Evolutionary conservation across 345 rosid genomes (phyloP).

Genomic region (Cochlearia excelsa): DNA sequence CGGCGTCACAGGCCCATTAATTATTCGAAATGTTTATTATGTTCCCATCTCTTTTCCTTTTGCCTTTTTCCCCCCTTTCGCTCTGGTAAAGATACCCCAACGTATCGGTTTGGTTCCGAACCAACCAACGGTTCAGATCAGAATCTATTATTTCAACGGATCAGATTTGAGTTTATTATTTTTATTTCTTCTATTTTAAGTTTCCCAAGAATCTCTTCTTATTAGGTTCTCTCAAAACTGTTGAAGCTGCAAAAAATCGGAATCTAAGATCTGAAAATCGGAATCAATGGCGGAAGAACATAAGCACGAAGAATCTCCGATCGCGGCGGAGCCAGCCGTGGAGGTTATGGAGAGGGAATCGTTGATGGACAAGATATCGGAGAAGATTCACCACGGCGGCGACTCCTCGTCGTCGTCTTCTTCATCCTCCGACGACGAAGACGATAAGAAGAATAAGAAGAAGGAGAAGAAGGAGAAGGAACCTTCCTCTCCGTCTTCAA

Average conservation of each 20-base stretch:
- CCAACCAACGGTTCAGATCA: constrained; percentile 31
- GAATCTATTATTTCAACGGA: not conserved
- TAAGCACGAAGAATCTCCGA: constrained; percentile 22
- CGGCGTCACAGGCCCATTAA: constrained; percentile 25
- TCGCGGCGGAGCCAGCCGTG: constrained; percentile 23
- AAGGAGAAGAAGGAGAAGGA: too few species aligned
- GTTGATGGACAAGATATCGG: constrained; percentile 40
- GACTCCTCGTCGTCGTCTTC: constrained; percentile 26
- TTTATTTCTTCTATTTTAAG: constrained; percentile 25
- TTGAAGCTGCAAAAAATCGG: constrained; percentile 20
- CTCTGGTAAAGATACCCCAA: constrained; percentile 23
- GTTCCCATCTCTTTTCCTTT: too few species aligned
- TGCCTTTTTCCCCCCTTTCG: not conserved
- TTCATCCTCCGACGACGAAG: constrained; percentile 31
- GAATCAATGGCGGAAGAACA: constrained; percentile 30
- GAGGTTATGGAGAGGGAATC: constrained; percentile 37
- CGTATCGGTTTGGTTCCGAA: constrained; percentile 22
- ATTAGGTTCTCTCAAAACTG: not conserved
- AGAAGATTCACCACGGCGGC: constrained; percentile 39
- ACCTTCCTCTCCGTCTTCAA: constrained; percentile 3
- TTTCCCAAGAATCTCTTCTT: constrained; percentile 13
- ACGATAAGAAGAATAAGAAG: constrained; percentile 25
- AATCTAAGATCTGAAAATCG: constrained; percentile 25
- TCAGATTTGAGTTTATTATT: constrained; percentile 6
- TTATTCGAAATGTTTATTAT: too few species aligned